Conservation (phyloP, 2,329 filamentous ascomycete species). For the Thielaviopsis cerberus region DNA sequence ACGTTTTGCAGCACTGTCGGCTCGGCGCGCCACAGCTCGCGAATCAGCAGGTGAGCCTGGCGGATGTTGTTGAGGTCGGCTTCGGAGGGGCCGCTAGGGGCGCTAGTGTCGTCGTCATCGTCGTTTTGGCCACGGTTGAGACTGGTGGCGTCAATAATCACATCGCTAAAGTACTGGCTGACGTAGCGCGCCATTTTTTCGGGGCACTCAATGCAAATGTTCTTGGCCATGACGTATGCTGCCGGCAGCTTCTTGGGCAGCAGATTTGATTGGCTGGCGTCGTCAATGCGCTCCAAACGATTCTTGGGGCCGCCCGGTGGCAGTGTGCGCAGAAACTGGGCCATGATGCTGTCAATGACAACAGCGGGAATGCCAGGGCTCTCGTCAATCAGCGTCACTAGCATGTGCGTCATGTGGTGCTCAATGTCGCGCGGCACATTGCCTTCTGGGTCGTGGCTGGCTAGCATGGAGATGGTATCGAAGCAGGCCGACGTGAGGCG, state of each 20-base stretch:
- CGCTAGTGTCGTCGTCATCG: constrained; percentile 45
- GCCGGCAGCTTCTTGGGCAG: constrained; percentile 75
- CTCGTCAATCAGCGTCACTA: constrained; percentile 77
- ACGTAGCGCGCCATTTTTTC: constrained; percentile 93
- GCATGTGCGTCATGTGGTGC: constrained; percentile 72
- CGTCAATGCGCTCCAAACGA: constrained; percentile 34
- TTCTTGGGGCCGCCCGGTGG: constrained; percentile 45
- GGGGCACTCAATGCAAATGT: constrained; percentile 70
- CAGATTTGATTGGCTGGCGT: constrained; percentile 65
- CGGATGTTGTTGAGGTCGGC: constrained; percentile 72
- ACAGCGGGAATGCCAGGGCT: constrained; percentile 55
- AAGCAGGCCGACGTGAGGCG: constrained; percentile 78
- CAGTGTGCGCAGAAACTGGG: constrained; percentile 81
- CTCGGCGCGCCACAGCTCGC: constrained; percentile 84
- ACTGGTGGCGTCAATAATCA: constrained; percentile 72
- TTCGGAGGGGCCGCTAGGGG: constrained; percentile 47
- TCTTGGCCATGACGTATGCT: constrained; percentile 92
- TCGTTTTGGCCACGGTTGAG: constrained; percentile 41
- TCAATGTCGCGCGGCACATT: constrained; percentile 84
- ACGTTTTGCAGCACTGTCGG: constrained; percentile 82
- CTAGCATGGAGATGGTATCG: constrained; percentile 68
- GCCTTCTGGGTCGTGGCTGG: constrained; percentile 57
- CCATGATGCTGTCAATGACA: constrained; percentile 82
- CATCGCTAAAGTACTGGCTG: constrained; percentile 90
- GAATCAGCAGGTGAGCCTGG: constrained; percentile 75